Percentiles rank a stretch among this genome's conserved stretches.
Conservation (phyloP, 371 early-diverging fungal genomes). For the Syncephalastrum monosporum region DNA sequence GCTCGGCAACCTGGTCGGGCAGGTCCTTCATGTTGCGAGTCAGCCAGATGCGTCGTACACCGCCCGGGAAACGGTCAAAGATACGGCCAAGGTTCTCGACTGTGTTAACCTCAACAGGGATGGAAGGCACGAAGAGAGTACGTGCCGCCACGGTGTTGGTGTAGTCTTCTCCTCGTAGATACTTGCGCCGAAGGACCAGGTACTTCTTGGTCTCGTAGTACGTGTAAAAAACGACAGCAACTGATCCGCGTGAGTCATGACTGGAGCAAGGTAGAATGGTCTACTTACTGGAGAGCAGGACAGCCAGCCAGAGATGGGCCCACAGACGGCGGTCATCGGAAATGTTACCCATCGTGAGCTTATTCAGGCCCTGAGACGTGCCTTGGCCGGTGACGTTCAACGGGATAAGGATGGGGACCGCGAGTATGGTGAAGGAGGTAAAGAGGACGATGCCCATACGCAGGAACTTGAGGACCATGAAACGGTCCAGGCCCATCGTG, state of each 20-base stretch:
- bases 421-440: constrained; percentile 53
- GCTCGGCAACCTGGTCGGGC: constrained; percentile 54
- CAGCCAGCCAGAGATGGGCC: constrained; percentile 69
- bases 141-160: constrained; percentile 60
- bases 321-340: constrained; percentile 48
- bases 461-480: constrained; percentile 75
- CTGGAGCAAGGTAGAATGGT: background rate
- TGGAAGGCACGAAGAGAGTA: constrained; percentile 64
- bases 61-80: constrained; percentile 73
- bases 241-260: constrained; percentile 5
- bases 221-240: constrained; percentile 52
- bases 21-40: constrained; percentile 59
- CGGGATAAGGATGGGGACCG: constrained; percentile 67
- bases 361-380: constrained; percentile 36
- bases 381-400: constrained; percentile 55
- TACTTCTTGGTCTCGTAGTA: constrained; percentile 65
- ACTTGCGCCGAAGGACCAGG: constrained; percentile 67
- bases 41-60: constrained; percentile 67
- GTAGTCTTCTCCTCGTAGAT: constrained; percentile 58
- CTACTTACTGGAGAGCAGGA: constrained; percentile 54
- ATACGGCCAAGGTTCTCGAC: constrained; percentile 46
- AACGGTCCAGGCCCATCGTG: constrained; percentile 73
- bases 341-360: constrained; percentile 70
- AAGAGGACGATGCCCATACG: constrained; percentile 61
- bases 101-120: constrained; percentile 51